Evolutionary conservation across 805 yeast species (phyloP), one percentile per base, ranked within the genome.

Genomic region (Myxozyma vanderwaltii): DNA sequence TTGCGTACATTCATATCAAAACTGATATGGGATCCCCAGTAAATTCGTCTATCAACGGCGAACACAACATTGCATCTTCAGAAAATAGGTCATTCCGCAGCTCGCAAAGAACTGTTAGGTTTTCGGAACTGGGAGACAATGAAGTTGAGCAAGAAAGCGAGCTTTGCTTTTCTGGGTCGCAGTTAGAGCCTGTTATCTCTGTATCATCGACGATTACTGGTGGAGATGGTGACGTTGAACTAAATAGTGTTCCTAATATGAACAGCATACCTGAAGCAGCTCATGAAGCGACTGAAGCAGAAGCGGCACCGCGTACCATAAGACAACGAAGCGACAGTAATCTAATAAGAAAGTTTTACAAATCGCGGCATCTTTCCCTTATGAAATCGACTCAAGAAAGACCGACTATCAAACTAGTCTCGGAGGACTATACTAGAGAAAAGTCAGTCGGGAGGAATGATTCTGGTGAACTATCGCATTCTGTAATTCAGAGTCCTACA

Each of bases 281-380:
- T 13, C 41, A 38, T 38, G 48, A 15, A 13, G 27, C 24, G 36
- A 21, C 48, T 26, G 6, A 10, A 12, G 27, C 5, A 26, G 26
- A 26, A 19, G 26, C 45, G 8, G n/a, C 13, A 12, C 19, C 27
- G 17, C 24, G 40, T 8, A 4, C 40, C 17, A 33, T 19, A 3
- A 39, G 40, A 3, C 36, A 31, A 7, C 51, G 40, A n/a, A 47
- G 43, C n/a, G 15, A 36, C 35, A 48, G 52, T 23, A 48, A 24
- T 36, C 10, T 36, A 15, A 31, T 43, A 35, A 8, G 3, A 21
- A 36, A 24, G 13, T 48, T 35, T 33, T 31, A 52, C 23, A 49
- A 43, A 6, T 44, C 56, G 2, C 50, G 56, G 5, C 56, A 52
- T 29, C 44, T 52, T n/a, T 52, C 56, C 6, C 29, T 52, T 19